These are phyloP conservation scores for Claviceps paspali DNA, from an alignment of 2,329 filamentous ascomycete species.

Conservation along the genomic window DNA sequence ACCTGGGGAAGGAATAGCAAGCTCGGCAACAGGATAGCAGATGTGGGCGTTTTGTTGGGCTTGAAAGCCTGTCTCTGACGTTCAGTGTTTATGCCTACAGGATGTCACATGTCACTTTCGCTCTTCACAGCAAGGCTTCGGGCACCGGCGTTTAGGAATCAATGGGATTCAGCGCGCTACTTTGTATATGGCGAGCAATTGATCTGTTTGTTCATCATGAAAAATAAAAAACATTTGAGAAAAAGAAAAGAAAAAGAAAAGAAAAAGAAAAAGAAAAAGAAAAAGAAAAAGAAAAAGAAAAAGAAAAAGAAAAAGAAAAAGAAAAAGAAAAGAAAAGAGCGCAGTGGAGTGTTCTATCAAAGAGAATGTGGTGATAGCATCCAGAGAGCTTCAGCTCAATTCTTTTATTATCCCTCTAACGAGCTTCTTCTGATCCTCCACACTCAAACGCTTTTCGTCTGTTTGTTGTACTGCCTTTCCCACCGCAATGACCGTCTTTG, in stretches of 20 bases:
- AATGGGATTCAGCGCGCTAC: not conserved
- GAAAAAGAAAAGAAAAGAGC: no score
- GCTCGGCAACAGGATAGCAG: not conserved
- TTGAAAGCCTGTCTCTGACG: not conserved
- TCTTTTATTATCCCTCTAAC: slow-evolving; percentile 52
- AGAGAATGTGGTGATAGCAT: not conserved
- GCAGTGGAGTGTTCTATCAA: not conserved
- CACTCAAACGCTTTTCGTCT: slow-evolving; percentile 50
- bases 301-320: not conserved
- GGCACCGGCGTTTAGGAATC: not conserved
- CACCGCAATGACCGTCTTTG: slow-evolving; percentile 60
- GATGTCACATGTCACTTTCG: not conserved
- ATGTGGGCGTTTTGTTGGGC: not conserved
- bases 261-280: not conserved
- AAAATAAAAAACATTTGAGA: no score
- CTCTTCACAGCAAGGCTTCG: not conserved
- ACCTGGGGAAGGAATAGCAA: not conserved
- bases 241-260: no score
- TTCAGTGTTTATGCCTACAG: not conserved
- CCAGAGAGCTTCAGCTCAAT: slow-evolving; percentile 27
- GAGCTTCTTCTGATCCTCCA: slow-evolving; percentile 55
- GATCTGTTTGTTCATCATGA: not conserved
- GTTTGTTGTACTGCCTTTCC: slow-evolving; percentile 63
- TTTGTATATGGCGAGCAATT: not conserved
- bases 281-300: no score